phyloP scores from a whole-genome alignment of 2,329 filamentous ascomycete species.

The Sordariomycetes sp. region DNA sequence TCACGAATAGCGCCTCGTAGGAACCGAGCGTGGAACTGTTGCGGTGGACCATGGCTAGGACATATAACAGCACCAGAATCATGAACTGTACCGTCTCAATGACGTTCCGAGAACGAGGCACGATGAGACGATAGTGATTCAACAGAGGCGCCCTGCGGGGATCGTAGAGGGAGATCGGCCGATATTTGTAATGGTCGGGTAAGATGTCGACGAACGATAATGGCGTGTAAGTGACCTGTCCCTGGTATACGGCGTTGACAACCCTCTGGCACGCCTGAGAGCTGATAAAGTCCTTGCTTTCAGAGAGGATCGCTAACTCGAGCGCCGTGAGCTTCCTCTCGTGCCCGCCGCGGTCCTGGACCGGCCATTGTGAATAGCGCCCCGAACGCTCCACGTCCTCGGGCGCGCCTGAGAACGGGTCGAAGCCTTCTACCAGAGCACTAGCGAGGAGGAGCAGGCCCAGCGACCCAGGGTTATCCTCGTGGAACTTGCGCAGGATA shows the following conservation, averaged over 20 bases:
- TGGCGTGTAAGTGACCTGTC: conserved; percentile 72
- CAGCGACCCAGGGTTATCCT: conserved; percentile 60
- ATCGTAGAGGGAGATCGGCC: conserved; percentile 72
- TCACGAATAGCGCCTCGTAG: conserved; percentile 52
- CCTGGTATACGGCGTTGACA: conserved; percentile 72
- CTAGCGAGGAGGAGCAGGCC: conserved; percentile 67
- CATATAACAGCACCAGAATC: conserved; percentile 56
- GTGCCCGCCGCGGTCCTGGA: conserved; percentile 38
- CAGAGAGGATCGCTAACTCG: conserved; percentile 73
- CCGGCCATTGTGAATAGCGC: conserved; percentile 22
- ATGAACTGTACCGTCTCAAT: conserved; percentile 68
- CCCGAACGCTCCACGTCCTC: conserved; percentile 33
- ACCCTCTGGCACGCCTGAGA: conserved; percentile 73
- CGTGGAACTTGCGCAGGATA: conserved; percentile 67
- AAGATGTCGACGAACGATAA: conserved; percentile 74
- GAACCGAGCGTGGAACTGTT: conserved; percentile 42
- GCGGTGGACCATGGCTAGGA: conserved; percentile 61
- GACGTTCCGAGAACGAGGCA: conserved; percentile 66
- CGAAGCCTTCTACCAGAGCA: conserved; percentile 72
- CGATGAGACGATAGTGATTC: conserved; percentile 77
- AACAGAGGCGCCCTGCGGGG: conserved; percentile 64
- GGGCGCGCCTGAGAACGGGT: conserved; percentile 77
- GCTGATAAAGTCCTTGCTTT: conserved; percentile 69
- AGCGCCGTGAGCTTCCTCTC: conserved; percentile 57
- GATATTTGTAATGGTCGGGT: conserved; percentile 76